Conservation (phyloP, 1,139 yeast species). For the Blastobotrys capitulatus region DNA sequence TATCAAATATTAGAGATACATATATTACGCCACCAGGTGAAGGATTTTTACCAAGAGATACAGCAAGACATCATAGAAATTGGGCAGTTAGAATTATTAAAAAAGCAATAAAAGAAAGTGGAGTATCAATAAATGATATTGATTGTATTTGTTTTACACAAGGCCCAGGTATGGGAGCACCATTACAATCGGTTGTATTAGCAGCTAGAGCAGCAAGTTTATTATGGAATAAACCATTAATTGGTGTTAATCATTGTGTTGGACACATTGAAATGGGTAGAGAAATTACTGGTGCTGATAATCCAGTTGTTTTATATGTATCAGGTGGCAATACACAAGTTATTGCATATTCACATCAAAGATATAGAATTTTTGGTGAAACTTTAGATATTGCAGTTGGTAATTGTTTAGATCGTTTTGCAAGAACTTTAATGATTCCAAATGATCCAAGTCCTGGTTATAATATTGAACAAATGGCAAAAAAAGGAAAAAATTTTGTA, state of each 20-base stretch:
- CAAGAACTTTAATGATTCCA: slow-evolving; percentile 79
- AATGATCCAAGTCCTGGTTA: slow-evolving; percentile 97
- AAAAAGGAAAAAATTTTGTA: slow-evolving; percentile 60
- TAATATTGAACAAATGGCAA: slow-evolving; percentile 92
- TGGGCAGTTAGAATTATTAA: slow-evolving; percentile 86
- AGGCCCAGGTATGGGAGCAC: slow-evolving; percentile 99
- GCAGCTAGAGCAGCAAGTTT: slow-evolving; percentile 85
- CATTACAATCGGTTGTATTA: slow-evolving; percentile 84
- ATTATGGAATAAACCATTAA: slow-evolving; percentile 76
- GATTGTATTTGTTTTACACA: slow-evolving; percentile 94
- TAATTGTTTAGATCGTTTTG: slow-evolving; percentile 92
- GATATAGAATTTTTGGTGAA: slow-evolving; percentile 95
- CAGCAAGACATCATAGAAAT: slow-evolving; percentile 92
- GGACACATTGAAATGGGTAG: slow-evolving; percentile 99
- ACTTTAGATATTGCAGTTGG: slow-evolving; percentile 97
- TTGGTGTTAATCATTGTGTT: slow-evolving; percentile 95
- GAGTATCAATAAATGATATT: slow-evolving; percentile 48
- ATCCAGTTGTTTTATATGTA: slow-evolving; percentile 93
- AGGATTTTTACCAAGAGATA: slow-evolving; percentile 92
- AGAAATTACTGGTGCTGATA: slow-evolving; percentile 90
- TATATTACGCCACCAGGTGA: slow-evolving; percentile 97
- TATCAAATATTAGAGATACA: slow-evolving; percentile 88
- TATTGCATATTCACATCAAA: slow-evolving; percentile 88
- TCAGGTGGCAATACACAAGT: slow-evolving; percentile 99
- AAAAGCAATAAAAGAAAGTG: slow-evolving; percentile 59